Percentiles rank a stretch among this genome's conserved stretches.
Evolutionary conservation across 805 yeast genomes (phyloP).

Genomic region (Wickerhamiella siamensis): DNA sequence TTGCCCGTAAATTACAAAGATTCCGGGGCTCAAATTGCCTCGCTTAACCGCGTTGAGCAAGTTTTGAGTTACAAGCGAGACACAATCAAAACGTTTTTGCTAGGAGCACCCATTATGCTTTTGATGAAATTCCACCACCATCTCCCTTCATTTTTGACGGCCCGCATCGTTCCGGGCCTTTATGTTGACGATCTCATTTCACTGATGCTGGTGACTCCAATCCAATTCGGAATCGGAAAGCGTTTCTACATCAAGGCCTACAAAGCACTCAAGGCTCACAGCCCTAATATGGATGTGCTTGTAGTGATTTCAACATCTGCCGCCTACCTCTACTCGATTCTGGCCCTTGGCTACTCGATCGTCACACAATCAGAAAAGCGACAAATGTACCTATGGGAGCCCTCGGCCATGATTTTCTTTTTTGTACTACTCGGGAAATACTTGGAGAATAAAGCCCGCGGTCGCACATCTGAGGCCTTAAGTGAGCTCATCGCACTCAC

Average conservation of each 20-base stretch:
- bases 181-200: conserved; percentile 50
- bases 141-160: conserved; percentile 26
- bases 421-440: conserved; percentile 85
- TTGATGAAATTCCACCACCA: conserved; percentile 29
- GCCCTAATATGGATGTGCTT: conserved; percentile 86
- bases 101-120: conserved; percentile 48
- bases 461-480: conserved; percentile 80
- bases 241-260: conserved; percentile 52
- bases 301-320: conserved; percentile 70
- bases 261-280: conserved; percentile 48
- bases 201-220: conserved; percentile 39
- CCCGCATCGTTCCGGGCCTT: conserved; percentile 41
- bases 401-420: conserved; percentile 67
- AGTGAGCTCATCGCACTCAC: conserved; percentile 67
- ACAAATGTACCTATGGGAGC: conserved; percentile 48
- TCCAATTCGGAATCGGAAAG: conserved; percentile 55
- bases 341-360: conserved; percentile 37
- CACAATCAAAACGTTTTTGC: conserved; percentile 35
- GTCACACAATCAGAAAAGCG: conserved; percentile 22
- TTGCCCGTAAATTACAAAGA: conserved; percentile 34
- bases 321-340: conserved; percentile 60
- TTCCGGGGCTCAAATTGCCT: conserved; percentile 50
- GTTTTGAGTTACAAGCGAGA: conserved; percentile 53
- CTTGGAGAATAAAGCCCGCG: conserved; percentile 83
- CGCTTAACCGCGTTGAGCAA: conserved; percentile 57